These are phyloP conservation scores for Chionographis japonica DNA, from an alignment of 106 monocot genomes.

Conservation along the genomic window DNA sequence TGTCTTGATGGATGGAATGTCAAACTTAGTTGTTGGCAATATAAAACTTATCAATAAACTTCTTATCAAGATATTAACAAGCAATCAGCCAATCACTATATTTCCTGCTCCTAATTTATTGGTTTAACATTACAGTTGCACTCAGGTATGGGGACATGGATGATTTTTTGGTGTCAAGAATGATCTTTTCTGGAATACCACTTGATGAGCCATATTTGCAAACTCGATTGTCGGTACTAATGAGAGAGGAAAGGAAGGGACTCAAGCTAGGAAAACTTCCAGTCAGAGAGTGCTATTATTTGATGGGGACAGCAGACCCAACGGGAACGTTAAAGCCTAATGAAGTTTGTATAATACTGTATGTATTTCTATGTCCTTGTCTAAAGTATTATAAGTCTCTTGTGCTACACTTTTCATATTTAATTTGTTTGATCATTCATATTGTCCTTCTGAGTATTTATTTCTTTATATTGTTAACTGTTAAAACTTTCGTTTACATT, in stretches of 20 bases:
- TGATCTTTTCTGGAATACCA: slow-evolving; percentile 68
- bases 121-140: slow-evolving; percentile 41
- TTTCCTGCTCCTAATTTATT: background rate
- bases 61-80: background rate
- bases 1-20: no score
- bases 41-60: background rate
- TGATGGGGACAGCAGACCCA: slow-evolving; percentile 81
- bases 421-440: no score
- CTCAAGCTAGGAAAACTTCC: slow-evolving; percentile 42
- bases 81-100: background rate
- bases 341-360: slow-evolving; percentile 88
- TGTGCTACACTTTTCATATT: no score
- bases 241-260: slow-evolving; percentile 42
- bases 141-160: slow-evolving; percentile 46
- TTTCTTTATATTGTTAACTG: no score
- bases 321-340: slow-evolving; percentile 40
- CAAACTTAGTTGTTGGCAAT: no score
- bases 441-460: no score
- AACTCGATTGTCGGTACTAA: slow-evolving; percentile 21
- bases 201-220: slow-evolving; percentile 58
- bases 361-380: slow-evolving; percentile 10
- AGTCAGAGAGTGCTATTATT: slow-evolving; percentile 55
- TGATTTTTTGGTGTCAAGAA: slow-evolving; percentile 31
- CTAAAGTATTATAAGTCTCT: no score
- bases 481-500: no score